Base-by-base conservation (phyloP, 2,329 filamentous ascomycete genomes). In the Phaeosphaeriaceae sp. region DNA sequence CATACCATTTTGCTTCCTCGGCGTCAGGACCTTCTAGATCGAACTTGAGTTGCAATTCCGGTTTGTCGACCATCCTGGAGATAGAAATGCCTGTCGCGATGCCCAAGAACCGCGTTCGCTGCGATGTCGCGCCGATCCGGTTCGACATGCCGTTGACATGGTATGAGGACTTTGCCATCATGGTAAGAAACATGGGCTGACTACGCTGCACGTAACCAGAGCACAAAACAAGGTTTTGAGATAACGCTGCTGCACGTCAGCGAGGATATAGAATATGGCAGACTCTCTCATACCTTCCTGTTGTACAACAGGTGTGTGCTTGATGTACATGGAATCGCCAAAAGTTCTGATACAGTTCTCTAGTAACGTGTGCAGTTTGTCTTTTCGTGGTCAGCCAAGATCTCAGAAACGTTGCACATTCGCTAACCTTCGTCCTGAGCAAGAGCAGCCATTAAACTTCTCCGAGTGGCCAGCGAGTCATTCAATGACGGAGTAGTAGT, bases 81-180 rank as follows among this genome's bases (percentile, higher is more conserved):
- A 90, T 80, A 1, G 89, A 87, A 65, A 92, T 92, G 4, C 92
- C 95, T 31, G 97, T 88, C 1, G 91, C 83, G 88, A 99, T 96
- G 0, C 95, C 95, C 0, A 99, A 83, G 65, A 96, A 91, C 19
- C 93, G 87, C 17, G 91, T 89, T 63, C 89, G 85, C 7, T 82
- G 82, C 42, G 95, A 93, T 3, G 92, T 89, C 17, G 92, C 86
- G 13, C 88, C 87, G 7, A 99, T 86, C 22, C 93, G 87, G 73
- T 96, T 97, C 0, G 95, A 97, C 33, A 97, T 88, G 7, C 89
- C 85, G 61, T 86, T 89, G 49, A 97, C 82, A 70, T 96, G 96
- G 1, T 84, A 73, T 19, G 89, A 86, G 1, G 92, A 92, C 53
- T 90, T 88, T 52, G 91, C 84, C 31, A 93, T 80, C 59, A 90